These are phyloP conservation scores for Cryptococcus floricola DNA, from an alignment of 1,284 basidiomycete species.

Conservation along the genomic window DNA sequence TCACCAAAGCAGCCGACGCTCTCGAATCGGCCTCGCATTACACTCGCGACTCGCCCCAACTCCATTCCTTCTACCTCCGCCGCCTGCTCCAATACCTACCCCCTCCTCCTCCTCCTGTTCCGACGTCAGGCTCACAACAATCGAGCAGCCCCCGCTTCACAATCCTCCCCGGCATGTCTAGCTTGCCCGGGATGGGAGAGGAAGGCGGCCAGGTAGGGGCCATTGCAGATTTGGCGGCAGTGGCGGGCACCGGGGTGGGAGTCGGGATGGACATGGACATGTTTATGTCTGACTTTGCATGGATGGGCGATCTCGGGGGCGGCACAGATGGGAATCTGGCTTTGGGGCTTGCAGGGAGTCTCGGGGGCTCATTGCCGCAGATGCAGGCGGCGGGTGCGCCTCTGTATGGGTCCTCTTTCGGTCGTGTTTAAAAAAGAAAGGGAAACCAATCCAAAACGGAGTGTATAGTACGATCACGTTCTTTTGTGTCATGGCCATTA, in stretches of 20 bases:
- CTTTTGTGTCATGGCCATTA: no score
- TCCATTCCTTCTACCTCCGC: constrained; percentile 35
- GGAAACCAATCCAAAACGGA: no score
- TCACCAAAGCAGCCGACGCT: constrained; percentile 28
- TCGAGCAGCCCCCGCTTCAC: not conserved
- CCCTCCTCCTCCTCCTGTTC: constrained; percentile 1
- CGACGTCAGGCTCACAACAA: not conserved
- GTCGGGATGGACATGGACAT: constrained; percentile 25
- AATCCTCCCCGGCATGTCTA: not conserved
- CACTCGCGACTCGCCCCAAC: constrained; percentile 26
- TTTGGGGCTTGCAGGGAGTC: not conserved
- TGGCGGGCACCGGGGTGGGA: no score
- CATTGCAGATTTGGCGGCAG: no score
- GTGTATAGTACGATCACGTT: no score
- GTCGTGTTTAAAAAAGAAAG: no score
- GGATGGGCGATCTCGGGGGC: constrained; percentile 15
- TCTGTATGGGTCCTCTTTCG: no score
- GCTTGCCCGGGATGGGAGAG: not conserved
- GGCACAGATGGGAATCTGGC: not conserved
- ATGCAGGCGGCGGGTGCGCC: no score
- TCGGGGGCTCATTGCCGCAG: not conserved
- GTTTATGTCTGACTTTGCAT: constrained; percentile 27
- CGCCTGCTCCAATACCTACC: constrained; percentile 20
- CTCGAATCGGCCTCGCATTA: constrained; percentile 30
- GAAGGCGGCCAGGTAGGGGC: not conserved